These are phyloP conservation scores for Periconia digitata DNA, from an alignment of 2,329 filamentous ascomycete genomes.

Conservation along the genomic window DNA sequence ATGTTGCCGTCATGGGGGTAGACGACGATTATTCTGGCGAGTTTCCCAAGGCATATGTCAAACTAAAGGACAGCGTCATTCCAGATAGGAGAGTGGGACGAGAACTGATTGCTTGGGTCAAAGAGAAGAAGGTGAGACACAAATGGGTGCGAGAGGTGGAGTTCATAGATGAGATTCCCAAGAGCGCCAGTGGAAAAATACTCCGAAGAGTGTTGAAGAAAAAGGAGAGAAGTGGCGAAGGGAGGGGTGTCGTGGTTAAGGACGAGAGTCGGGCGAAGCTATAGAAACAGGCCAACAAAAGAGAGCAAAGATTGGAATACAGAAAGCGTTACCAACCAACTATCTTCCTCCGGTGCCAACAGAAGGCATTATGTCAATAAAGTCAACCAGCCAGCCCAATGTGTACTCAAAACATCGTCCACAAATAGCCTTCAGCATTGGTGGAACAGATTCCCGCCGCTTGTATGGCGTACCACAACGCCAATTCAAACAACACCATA, in stretches of 20 bases:
- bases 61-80: constrained; percentile 39
- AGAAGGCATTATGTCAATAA: too few species aligned
- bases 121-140: constrained; percentile 49
- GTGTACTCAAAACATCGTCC: too few species aligned
- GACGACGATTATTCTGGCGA: constrained; percentile 56
- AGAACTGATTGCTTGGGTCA: constrained; percentile 48
- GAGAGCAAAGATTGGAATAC: background rate
- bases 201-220: constrained; percentile 48
- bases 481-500: constrained; percentile 21
- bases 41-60: constrained; percentile 49
- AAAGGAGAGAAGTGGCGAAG: constrained; percentile 43
- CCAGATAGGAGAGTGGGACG: constrained; percentile 37
- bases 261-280: constrained; percentile 40
- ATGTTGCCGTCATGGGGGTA: constrained; percentile 59
- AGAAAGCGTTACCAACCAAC: too few species aligned
- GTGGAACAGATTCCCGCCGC: too few species aligned
- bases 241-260: constrained; percentile 26
- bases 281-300: constrained; percentile 20
- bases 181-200: constrained; percentile 52
- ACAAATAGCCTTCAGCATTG: too few species aligned
- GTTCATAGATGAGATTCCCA: constrained; percentile 52
- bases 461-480: too few species aligned
- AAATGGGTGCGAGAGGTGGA: constrained; percentile 51
- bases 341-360: too few species aligned
- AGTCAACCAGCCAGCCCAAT: too few species aligned